Conservation (phyloP, 148 eudicot genomes). For the Fagopyrum homotropicum region DNA sequence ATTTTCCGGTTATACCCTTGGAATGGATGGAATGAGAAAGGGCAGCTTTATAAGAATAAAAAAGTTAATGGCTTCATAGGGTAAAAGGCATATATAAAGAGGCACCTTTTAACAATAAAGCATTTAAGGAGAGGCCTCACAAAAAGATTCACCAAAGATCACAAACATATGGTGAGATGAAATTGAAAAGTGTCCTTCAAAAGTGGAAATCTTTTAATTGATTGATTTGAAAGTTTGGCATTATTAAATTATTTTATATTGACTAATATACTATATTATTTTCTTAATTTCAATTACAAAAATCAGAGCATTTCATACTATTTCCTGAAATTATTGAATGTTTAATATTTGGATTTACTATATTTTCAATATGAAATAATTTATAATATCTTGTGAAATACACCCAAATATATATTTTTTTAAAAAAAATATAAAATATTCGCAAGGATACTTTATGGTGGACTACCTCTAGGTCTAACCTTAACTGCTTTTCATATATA, state of each 20-base stretch:
- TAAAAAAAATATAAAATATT: too few species aligned
- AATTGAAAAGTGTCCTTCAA: slow-evolving; percentile 1
- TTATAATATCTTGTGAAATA: too few species aligned
- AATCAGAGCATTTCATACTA: not conserved
- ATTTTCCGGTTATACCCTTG: not conserved
- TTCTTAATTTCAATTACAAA: not conserved
- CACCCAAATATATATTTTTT: too few species aligned
- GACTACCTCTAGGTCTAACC: too few species aligned
- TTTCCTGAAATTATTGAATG: too few species aligned
- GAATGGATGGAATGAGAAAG: not conserved
- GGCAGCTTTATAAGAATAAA: not conserved
- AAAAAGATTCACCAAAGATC: slow-evolving; percentile 7
- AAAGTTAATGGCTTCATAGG: not conserved
- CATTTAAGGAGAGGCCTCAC: not conserved
- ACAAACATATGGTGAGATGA: not conserved
- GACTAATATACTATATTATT: not conserved
- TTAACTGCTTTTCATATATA: too few species aligned
- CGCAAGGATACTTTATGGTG: too few species aligned
- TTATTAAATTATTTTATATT: not conserved
- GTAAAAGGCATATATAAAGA: not conserved
- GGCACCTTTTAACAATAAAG: slow-evolving; percentile 1
- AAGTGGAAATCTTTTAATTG: slow-evolving; percentile 7
- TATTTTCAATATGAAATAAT: too few species aligned
- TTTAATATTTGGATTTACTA: too few species aligned
- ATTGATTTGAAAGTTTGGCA: not conserved